Percentiles rank a stretch among this genome's conserved stretches.
Conservation (phyloP, 345 rosid species). For the Eucalyptus pumila region DNA sequence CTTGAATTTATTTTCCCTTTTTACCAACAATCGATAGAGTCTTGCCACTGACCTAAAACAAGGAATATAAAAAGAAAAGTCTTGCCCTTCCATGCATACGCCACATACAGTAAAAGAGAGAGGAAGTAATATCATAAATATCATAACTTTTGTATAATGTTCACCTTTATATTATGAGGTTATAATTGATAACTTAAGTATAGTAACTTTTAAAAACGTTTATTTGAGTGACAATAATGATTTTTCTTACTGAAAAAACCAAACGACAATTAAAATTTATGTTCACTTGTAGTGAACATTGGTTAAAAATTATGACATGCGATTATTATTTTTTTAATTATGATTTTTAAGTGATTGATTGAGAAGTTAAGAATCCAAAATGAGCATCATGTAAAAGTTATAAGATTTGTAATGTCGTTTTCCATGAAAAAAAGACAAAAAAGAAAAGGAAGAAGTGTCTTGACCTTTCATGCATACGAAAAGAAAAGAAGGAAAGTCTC, state of each 20-base stretch:
- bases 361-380: background rate
- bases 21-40: background rate
- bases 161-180: background rate
- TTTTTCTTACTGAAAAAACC: background rate
- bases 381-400: too few relatives aligned
- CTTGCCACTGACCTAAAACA: background rate
- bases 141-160: background rate
- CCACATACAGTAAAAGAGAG: background rate
- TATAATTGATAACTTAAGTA: background rate
- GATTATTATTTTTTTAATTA: too few relatives aligned
- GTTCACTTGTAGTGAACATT: background rate
- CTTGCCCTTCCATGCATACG: background rate
- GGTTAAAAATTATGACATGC: background rate
- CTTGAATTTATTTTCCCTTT: background rate
- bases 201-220: background rate
- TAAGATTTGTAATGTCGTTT: too few relatives aligned
- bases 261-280: rapidly evolving
- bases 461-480: background rate
- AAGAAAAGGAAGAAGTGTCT: background rate
- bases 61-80: background rate
- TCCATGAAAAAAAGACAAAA: too few relatives aligned
- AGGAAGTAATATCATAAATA: background rate
- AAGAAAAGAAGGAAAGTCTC: background rate
- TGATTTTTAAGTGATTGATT: rapidly evolving
- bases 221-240: rapidly evolving